These are phyloP conservation scores for Penicillium sp. DNA, from an alignment of 2,329 filamentous ascomycete genomes.

Conservation along the genomic window DNA sequence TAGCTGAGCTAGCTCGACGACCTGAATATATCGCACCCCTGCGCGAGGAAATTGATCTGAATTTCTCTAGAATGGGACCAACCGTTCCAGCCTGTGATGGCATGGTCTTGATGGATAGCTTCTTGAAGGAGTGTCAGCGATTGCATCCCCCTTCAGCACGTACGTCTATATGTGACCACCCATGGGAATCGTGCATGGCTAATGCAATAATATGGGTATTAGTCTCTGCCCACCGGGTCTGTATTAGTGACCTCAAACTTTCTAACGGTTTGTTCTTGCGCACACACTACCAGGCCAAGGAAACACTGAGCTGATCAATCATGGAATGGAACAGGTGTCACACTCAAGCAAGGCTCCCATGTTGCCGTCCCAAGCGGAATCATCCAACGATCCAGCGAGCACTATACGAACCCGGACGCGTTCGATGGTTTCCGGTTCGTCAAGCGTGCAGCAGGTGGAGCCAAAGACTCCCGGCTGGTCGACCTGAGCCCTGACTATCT, in stretches of 20 bases:
- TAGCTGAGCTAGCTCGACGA: conserved; percentile 15
- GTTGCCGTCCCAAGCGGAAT: conserved; percentile 17
- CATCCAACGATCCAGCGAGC: conserved; percentile 14
- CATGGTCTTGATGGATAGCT: conserved; percentile 19
- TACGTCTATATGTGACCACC: conserved; percentile 10
- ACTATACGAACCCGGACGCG: conserved; percentile 13
- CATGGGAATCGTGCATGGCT: not conserved
- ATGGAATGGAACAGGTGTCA: conserved; percentile 9
- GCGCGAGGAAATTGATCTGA: conserved; percentile 12
- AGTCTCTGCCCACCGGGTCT: conserved; percentile 23
- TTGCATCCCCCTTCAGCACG: conserved; percentile 21
- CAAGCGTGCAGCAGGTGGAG: conserved; percentile 15
- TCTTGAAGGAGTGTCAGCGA: conserved; percentile 22
- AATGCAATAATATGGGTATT: not conserved
- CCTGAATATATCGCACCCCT: conserved; percentile 18
- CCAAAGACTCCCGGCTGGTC: conserved; percentile 8
- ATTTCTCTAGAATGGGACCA: conserved; percentile 6
- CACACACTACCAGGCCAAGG: not conserved
- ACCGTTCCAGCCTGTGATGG: conserved; percentile 14
- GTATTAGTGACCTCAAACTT: conserved; percentile 10
- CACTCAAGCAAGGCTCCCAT: conserved; percentile 20
- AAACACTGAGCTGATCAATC: not conserved
- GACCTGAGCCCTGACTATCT: conserved; percentile 24
- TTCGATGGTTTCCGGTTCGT: conserved; percentile 22
- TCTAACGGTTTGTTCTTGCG: conserved; percentile 16